A percentile compares a stretch with the other conserved stretches of the same genome.
Evolutionary conservation across 192 early-diverging fungal species (phyloP).

Genomic region (Backusella morwellensis): DNA sequence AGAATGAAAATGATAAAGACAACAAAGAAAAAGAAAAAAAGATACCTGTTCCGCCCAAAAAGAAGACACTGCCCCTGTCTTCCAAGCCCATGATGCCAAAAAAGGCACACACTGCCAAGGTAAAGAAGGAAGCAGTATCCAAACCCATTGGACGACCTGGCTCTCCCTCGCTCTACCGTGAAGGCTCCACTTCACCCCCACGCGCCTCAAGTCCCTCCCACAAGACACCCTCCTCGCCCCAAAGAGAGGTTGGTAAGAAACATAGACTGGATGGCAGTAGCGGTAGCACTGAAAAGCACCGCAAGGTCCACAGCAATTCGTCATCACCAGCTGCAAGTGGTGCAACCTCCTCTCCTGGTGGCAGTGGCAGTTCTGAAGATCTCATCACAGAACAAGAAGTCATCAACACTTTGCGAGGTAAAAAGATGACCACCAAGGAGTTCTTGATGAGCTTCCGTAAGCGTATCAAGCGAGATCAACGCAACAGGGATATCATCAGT

Average conservation of each 20-base stretch:
- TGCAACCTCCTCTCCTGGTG: background rate
- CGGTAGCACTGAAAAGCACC: background rate
- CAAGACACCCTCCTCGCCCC: background rate
- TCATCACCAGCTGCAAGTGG: background rate
- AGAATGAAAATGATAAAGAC: conserved; percentile 17
- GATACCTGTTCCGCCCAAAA: conserved; percentile 8
- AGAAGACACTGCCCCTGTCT: conserved; percentile 18
- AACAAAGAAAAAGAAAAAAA: conserved; percentile 22
- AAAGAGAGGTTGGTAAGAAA: background rate
- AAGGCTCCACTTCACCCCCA: background rate
- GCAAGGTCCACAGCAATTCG: background rate
- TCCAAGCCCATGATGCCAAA: conserved; percentile 25
- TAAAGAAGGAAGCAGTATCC: conserved; percentile 27
- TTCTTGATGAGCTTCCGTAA: conserved; percentile 60
- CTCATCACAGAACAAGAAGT: conserved; percentile 72
- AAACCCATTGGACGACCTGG: conserved; percentile 36
- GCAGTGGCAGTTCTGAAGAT: background rate
- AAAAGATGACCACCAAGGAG: conserved; percentile 60
- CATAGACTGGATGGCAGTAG: background rate
- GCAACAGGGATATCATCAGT: conserved; percentile 46
- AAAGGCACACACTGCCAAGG: conserved; percentile 22
- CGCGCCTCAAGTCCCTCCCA: background rate
- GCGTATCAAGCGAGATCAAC: conserved; percentile 54
- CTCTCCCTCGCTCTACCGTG: conserved; percentile 26
- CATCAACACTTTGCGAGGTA: conserved; percentile 51